These are phyloP conservation scores for Serendipita sp. DNA, from an alignment of 768 basidiomycete genomes.

Conservation along the genomic window DNA sequence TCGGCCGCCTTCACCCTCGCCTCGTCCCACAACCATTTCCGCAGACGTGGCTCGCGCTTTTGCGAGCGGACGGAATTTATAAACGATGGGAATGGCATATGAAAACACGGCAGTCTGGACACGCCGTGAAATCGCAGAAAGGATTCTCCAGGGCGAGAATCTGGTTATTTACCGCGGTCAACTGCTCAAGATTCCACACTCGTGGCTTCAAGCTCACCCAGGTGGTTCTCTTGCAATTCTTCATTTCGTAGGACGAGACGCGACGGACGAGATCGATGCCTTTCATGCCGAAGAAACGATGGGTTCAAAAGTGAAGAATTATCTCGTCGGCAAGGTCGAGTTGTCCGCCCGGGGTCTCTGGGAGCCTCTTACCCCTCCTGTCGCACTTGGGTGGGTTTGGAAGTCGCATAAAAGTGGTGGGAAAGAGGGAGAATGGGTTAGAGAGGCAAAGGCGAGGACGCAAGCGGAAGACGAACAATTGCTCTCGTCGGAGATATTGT, in stretches of 20 bases:
- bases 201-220: conserved; percentile 78
- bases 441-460: conserved; percentile 35
- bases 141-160: conserved; percentile 57
- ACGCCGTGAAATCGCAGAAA: conserved; percentile 42
- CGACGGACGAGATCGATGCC: conserved; percentile 84
- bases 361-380: conserved; percentile 70
- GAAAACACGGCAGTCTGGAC: conserved; percentile 19
- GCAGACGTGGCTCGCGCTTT: background rate
- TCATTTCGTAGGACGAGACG: conserved; percentile 91
- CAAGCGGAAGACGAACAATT: conserved; percentile 14
- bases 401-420: background rate
- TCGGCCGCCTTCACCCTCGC: background rate
- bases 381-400: conserved; percentile 70
- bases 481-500: conserved; percentile 38
- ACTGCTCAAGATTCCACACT: conserved; percentile 45
- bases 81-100: conserved; percentile 4
- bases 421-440: conserved; percentile 33
- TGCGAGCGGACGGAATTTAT: background rate
- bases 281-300: conserved; percentile 41
- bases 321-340: conserved; percentile 53
- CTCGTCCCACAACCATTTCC: background rate
- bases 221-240: conserved; percentile 79
- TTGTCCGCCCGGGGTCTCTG: conserved; percentile 32
- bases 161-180: conserved; percentile 57
- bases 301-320: conserved; percentile 27